A percentile compares a stretch with the other conserved stretches of the same genome.
Conservation (phyloP, 2,329 filamentous ascomycete species). For the Lachnellula willkommii region DNA sequence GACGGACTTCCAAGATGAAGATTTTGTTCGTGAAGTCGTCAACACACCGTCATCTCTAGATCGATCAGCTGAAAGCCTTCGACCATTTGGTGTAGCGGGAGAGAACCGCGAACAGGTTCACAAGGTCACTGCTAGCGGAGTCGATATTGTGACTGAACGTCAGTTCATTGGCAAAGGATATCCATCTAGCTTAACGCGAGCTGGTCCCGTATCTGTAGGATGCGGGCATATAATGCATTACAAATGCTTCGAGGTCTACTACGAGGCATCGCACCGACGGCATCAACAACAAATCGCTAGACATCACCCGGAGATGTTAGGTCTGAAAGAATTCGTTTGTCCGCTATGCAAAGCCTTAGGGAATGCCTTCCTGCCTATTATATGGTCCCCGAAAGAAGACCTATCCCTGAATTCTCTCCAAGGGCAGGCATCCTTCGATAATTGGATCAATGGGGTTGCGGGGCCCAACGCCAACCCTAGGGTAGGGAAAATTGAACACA, state of each 20-base stretch:
- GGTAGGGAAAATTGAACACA: slow-evolving; percentile 12
- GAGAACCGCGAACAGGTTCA: slow-evolving; percentile 75
- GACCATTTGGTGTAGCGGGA: slow-evolving; percentile 85
- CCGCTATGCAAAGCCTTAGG: slow-evolving; percentile 94
- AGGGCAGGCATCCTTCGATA: slow-evolving; percentile 54
- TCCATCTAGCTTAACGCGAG: slow-evolving; percentile 57
- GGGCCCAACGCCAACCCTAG: slow-evolving; percentile 7
- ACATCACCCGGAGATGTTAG: slow-evolving; percentile 80
- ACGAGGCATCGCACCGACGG: slow-evolving; percentile 73
- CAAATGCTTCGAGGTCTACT: slow-evolving; percentile 88
- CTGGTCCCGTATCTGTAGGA: slow-evolving; percentile 79
- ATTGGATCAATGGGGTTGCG: slow-evolving; percentile 21
- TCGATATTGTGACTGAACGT: slow-evolving; percentile 65
- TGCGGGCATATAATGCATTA: slow-evolving; percentile 99
- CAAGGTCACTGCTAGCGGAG: slow-evolving; percentile 69
- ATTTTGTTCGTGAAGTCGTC: slow-evolving; percentile 78
- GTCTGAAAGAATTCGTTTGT: slow-evolving; percentile 85
- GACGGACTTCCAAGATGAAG: slow-evolving; percentile 74
- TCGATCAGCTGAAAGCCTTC: slow-evolving; percentile 71
- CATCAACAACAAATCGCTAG: slow-evolving; percentile 91
- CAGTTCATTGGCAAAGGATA: slow-evolving; percentile 89
- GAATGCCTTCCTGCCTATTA: slow-evolving; percentile 88
- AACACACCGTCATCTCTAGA: slow-evolving; percentile 78
- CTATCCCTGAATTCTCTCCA: slow-evolving; percentile 70
- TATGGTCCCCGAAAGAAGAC: slow-evolving; percentile 91